Base-by-base conservation (phyloP, 345 rosid genomes). In the Lenwebbia sp. region DNA sequence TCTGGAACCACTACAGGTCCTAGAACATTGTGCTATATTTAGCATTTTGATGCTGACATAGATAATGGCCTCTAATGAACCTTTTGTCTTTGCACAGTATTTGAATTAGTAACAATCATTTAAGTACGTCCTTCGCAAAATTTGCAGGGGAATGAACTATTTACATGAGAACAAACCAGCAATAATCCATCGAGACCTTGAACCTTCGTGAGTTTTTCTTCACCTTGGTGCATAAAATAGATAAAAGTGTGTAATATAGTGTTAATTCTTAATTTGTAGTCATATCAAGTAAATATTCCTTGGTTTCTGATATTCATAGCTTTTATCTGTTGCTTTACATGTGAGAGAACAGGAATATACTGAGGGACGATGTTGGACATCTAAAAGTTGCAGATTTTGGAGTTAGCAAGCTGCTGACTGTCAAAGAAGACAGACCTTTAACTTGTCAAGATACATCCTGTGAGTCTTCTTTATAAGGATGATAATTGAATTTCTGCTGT, bases 371-470 rank as follows among this genome's bases (percentile, higher is more conserved):
- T 92, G 89, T 98, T 83, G 98, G 99, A 78, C 96, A 94, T 92
- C 94, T 97, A 86, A 97, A 97, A 92, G 99, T 97, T 83, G 99
- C 99, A 58, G 98, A 96, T 88, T 97, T 97, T 89, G 99, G 98
- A 88, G 96, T 94, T 82, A 97, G 99, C 91, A 94, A 92, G 95
- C 90, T 96, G 88, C 95, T 97, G 28, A 95, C 98, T 13, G 98
- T 93, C 84, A 97, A 95, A 90, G 96, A 96, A 93, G 92, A 92
- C 76, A 94, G 88, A 87, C 98, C 99, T 89, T 90, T 94, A 49
- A 92, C 86, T 54, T 90, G 94, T 91, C 88, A 55, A 83, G 96
- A 93, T 50, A 88, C 93, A 84, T 92, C 99, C 74, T 92, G 98
- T 97, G 85, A 94, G 99, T 91, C 86, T 84, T 54, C 83, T 74